A percentile compares a stretch with the other conserved stretches of the same genome.
Conservation (phyloP, 306 rosid genomes). For the Acacia acuminata region DNA sequence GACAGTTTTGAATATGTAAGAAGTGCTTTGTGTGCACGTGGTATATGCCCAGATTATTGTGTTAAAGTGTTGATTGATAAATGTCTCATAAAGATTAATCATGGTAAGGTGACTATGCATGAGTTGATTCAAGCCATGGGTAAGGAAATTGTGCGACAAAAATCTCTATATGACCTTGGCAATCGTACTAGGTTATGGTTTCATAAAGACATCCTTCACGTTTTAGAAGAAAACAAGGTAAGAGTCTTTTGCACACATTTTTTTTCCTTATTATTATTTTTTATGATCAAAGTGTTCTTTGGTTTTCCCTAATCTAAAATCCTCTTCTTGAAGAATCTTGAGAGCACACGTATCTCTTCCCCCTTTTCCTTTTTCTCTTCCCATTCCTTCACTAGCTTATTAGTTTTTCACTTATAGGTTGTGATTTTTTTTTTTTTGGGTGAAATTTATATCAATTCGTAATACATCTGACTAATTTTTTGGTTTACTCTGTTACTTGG, state of each 20-base stretch:
- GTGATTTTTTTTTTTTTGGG: neutral
- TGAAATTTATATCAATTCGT: neutral
- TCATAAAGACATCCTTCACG: conserved; percentile 18
- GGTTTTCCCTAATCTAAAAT: neutral
- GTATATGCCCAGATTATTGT: neutral
- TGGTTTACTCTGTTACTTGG: neutral
- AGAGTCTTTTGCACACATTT: no score
- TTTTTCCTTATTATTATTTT: neutral
- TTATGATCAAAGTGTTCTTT: neutral
- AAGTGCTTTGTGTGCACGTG: neutral
- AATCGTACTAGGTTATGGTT: conserved; percentile 30
- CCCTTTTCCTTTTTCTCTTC: neutral
- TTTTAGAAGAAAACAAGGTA: conserved; percentile 2
- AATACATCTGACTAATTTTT: neutral
- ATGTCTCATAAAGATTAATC: neutral
- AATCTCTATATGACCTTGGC: neutral
- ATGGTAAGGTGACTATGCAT: conserved; percentile 21
- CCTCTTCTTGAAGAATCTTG: neutral
- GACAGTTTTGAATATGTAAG: neutral
- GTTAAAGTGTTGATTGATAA: neutral
- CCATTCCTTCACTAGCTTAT: neutral
- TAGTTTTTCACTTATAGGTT: neutral
- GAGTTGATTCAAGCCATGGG: conserved; percentile 35
- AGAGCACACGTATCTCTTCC: neutral
- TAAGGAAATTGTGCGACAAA: conserved; percentile 12